A percentile compares a stretch with the other conserved stretches of the same genome.
phyloP scores from a whole-genome alignment of 192 early-diverging fungal genomes.

The Rhizoclosmatium sp. region DNA sequence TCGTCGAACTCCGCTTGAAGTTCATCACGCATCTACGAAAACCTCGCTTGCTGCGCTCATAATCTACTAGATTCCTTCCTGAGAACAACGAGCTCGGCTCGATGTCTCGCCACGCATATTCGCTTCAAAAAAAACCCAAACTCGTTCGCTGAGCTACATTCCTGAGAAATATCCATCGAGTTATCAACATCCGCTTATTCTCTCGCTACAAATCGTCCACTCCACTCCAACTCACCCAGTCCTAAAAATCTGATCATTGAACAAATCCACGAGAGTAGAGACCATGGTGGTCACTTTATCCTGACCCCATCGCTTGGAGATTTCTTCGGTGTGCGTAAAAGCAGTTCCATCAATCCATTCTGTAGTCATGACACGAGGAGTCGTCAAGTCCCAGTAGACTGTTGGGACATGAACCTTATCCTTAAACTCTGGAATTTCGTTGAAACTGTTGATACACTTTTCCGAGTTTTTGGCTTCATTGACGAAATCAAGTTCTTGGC shows the following conservation, averaged over 20 bases:
- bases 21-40: slow-evolving; percentile 8
- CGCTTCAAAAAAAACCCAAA: too few species aligned
- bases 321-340: slow-evolving; percentile 66
- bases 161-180: too few species aligned
- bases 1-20: slow-evolving; percentile 57
- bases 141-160: too few species aligned
- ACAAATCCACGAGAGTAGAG: slow-evolving; percentile 77
- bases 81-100: too few species aligned
- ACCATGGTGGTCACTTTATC: slow-evolving; percentile 60
- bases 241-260: slow-evolving; percentile 62
- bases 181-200: too few species aligned
- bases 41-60: too few species aligned
- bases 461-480: slow-evolving; percentile 86
- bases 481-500: slow-evolving; percentile 88
- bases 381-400: slow-evolving; percentile 75
- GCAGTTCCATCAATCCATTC: slow-evolving; percentile 92
- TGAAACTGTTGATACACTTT: slow-evolving; percentile 49
- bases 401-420: slow-evolving; percentile 77
- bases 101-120: too few species aligned
- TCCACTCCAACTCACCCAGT: slow-evolving; percentile 11
- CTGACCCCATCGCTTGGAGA: slow-evolving; percentile 42
- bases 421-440: slow-evolving; percentile 54
- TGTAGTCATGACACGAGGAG: slow-evolving; percentile 76
- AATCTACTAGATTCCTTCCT: too few species aligned
- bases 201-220: too few species aligned